A percentile compares a stretch with the other conserved stretches of the same genome.
These are phyloP conservation scores for Alternaria viburni DNA, from an alignment of 2,329 filamentous ascomycete species.

Conservation along the genomic window DNA sequence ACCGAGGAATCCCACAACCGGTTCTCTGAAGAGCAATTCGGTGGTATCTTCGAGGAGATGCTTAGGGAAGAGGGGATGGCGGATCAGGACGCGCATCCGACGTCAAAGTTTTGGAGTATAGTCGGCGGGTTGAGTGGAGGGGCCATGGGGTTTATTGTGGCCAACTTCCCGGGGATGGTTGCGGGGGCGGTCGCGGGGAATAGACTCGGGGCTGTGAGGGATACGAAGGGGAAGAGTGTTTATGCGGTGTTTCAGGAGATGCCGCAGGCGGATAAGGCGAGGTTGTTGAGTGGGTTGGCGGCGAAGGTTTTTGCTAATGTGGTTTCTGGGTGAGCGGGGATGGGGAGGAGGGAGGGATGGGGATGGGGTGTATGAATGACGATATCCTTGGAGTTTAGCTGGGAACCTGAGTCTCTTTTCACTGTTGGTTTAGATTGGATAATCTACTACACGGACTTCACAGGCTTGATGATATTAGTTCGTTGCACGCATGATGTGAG, in stretches of 20 bases:
- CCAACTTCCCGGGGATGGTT: conserved; percentile 85
- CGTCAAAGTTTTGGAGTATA: conserved; percentile 82
- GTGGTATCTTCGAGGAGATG: conserved; percentile 66
- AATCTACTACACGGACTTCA: background rate
- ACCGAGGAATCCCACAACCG: conserved; percentile 58
- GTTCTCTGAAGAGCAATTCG: conserved; percentile 81
- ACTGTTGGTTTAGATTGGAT: background rate
- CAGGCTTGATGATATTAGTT: background rate
- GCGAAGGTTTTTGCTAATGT: conserved; percentile 85
- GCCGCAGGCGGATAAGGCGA: conserved; percentile 80
- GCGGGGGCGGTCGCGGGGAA: conserved; percentile 94
- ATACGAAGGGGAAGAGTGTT: conserved; percentile 92
- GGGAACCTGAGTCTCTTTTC: background rate
- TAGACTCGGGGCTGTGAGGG: conserved; percentile 84
- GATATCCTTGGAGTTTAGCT: conserved; percentile 20
- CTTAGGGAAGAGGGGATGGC: conserved; percentile 69
- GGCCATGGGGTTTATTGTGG: conserved; percentile 92
- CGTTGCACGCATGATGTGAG: background rate
- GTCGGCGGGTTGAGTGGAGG: conserved; percentile 86
- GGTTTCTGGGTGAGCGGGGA: conserved; percentile 48
- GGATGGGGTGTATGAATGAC: conserved; percentile 10
- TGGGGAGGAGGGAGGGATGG: background rate
- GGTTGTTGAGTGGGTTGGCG: conserved; percentile 82
- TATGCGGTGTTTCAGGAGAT: conserved; percentile 91
- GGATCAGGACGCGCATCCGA: conserved; percentile 67